Base-by-base conservation (phyloP, 2,329 filamentous ascomycete species). In the Aureobasidium sp. region DNA sequence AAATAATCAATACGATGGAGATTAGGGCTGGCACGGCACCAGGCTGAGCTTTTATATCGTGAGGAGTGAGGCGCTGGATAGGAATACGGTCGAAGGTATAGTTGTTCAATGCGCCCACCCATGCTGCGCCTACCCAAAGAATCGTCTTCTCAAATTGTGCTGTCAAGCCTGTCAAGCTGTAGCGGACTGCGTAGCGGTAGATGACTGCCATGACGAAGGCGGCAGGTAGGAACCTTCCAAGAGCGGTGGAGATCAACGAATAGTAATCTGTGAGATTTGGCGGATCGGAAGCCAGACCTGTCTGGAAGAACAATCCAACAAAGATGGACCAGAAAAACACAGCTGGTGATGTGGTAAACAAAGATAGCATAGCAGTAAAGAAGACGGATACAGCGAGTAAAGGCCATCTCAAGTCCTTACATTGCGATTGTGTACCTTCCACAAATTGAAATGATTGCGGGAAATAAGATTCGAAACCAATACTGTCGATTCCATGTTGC, bases 61-160 rank as follows among this genome's bases (percentile, higher is more conserved):
- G 91, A 0, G 87, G 86, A 9, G 90, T 97, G n/a, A 99, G 81
- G 2, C 94, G 87, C 73, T 92, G 86, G 67, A 99, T 94, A 0
- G 94, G 94, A 65, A 99, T 97, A 76, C 90, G 88, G 69, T 91
- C 89, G 70, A 99, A 90, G 0, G 94, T 97, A 75, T 97, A 95
- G 75, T 97, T 97, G 70, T 93, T 93, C 67, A 99, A 77, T 1
- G 90, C 87, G 17, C 92, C 94, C 43, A 97, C 85, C 88, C 95
- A 99, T 71, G 89, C 92, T 8, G 86, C 87, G 1, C 92, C 92
- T 0, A 99, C 80, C 88, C 92, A 97, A 32, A 97, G 80, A 2
- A 97, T 75, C 0, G 91, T 90, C 79, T 96, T 97, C 71, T 96
- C 93, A 47, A 96, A 69, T 71, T 96, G 93, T 0, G 92, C 91